These are phyloP conservation scores for Pulveroboletus sp. DNA, from an alignment of 768 basidiomycete species.

Conservation along the genomic window DNA sequence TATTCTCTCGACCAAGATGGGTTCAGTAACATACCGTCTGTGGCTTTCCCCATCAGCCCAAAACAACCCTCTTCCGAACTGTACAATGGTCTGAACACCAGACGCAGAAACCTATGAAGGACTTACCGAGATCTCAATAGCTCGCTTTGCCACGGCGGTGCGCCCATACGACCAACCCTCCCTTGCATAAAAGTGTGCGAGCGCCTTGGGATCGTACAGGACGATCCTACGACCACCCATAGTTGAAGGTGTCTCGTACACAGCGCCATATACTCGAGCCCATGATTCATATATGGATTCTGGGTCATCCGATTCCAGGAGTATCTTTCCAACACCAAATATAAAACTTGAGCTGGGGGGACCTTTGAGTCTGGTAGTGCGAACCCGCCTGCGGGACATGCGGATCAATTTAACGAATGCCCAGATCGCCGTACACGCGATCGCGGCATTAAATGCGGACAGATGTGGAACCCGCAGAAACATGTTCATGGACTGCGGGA, in stretches of 20 bases:
- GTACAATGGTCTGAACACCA: background rate
- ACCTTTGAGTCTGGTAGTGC: conserved; percentile 15
- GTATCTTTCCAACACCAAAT: conserved; percentile 13
- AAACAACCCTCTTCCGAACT: conserved; percentile 31
- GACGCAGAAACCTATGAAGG: no score
- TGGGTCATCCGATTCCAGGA: conserved; percentile 2
- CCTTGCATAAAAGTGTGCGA: conserved; percentile 10
- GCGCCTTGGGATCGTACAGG: conserved; percentile 41
- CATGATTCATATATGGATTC: conserved; percentile 17
- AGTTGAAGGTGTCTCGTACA: conserved; percentile 10
- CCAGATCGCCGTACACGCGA: conserved; percentile 1
- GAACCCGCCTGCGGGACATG: conserved; percentile 7
- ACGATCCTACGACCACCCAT: conserved; percentile 12
- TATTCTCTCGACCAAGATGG: background rate
- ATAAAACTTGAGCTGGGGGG: conserved; percentile 14
- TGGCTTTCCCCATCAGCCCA: conserved; percentile 42
- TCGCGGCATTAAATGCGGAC: background rate
- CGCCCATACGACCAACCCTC: conserved; percentile 38
- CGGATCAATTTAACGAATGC: conserved; percentile 9
- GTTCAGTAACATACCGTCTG: conserved; percentile 27
- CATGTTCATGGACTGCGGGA: background rate
- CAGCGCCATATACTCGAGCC: conserved; percentile 17
- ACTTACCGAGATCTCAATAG: conserved; percentile 29
- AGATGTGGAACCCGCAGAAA: background rate
- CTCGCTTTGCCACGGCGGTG: conserved; percentile 30